Conservation (phyloP, 306 rosid genomes). For the Vigna nakashimae region DNA sequence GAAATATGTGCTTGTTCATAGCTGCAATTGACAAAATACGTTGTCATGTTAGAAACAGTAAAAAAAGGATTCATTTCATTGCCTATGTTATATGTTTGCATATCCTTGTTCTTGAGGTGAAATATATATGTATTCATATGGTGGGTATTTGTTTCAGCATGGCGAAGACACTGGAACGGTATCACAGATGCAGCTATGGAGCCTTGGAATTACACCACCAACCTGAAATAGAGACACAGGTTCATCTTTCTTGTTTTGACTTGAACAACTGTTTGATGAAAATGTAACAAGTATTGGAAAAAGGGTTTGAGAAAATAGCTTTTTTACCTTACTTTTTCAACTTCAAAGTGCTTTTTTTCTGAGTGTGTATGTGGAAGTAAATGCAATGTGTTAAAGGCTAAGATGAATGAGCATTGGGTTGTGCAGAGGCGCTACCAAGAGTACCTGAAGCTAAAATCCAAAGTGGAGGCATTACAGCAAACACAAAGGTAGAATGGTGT, state of each 20-base stretch:
- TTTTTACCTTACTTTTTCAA: no score
- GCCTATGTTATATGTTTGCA: neutral
- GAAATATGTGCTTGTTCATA: no score
- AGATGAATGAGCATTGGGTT: no score
- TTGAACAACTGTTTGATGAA: neutral
- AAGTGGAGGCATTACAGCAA: slow-evolving; percentile 66
- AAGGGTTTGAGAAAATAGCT: neutral
- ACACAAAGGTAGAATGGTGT: slow-evolving; percentile 66
- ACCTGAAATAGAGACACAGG: slow-evolving; percentile 69
- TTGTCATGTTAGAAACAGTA: no score
- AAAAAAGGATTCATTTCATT: neutral
- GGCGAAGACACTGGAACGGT: slow-evolving; percentile 70
- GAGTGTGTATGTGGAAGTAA: neutral
- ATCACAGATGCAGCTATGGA: slow-evolving; percentile 69
- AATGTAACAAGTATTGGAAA: neutral
- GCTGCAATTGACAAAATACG: no score
- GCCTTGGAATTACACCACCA: slow-evolving; percentile 58
- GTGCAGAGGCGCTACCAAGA: slow-evolving; percentile 70
- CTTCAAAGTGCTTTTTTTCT: neutral
- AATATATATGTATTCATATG: neutral
- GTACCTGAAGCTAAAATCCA: slow-evolving; percentile 70
- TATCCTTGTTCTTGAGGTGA: neutral
- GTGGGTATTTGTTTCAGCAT: slow-evolving; percentile 57
- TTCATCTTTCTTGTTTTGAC: neutral
- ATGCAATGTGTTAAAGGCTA: neutral